phyloP scores from a whole-genome alignment of 805 yeast genomes.

The Sugiyamaella floridensis region DNA sequence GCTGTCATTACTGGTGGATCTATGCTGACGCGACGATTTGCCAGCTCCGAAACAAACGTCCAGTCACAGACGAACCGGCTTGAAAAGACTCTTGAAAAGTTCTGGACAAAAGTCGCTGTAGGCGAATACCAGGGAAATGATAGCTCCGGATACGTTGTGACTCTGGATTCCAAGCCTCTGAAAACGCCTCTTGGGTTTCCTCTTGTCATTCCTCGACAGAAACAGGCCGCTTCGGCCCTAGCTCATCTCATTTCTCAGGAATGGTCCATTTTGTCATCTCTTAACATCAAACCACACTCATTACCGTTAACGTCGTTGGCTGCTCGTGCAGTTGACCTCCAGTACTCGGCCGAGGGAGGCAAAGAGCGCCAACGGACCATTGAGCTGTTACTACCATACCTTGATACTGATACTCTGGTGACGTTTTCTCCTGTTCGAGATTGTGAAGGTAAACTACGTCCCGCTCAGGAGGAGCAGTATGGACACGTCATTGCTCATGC shows the following conservation, averaged over 20 bases:
- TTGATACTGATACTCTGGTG: constrained; percentile 90
- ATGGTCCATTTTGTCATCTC: constrained; percentile 66
- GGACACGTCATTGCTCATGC: constrained; percentile 64
- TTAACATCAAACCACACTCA: constrained; percentile 65
- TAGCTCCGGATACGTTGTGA: constrained; percentile 39
- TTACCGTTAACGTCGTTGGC: constrained; percentile 84
- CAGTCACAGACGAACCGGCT: constrained; percentile 59
- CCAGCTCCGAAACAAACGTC: constrained; percentile 14
- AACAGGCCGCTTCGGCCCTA: constrained; percentile 39
- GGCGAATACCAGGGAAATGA: constrained; percentile 6
- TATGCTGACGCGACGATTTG: background rate
- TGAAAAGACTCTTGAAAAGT: constrained; percentile 47
- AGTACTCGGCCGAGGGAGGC: constrained; percentile 29
- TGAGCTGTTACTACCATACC: constrained; percentile 60
- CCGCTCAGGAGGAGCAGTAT: constrained; percentile 71
- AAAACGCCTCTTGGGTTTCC: constrained; percentile 79
- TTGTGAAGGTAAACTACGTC: constrained; percentile 74
- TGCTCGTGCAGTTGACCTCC: constrained; percentile 79
- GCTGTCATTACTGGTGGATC: too few relatives aligned
- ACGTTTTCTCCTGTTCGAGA: constrained; percentile 77
- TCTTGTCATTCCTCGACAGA: constrained; percentile 53
- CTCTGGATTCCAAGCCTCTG: constrained; percentile 67
- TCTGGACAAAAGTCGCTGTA: constrained; percentile 21
- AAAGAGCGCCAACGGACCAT: constrained; percentile 52
- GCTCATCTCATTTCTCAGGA: constrained; percentile 79